phyloP scores from a whole-genome alignment of 352 stramenopile genomes.

The Globisporangium radiosum region DNA sequence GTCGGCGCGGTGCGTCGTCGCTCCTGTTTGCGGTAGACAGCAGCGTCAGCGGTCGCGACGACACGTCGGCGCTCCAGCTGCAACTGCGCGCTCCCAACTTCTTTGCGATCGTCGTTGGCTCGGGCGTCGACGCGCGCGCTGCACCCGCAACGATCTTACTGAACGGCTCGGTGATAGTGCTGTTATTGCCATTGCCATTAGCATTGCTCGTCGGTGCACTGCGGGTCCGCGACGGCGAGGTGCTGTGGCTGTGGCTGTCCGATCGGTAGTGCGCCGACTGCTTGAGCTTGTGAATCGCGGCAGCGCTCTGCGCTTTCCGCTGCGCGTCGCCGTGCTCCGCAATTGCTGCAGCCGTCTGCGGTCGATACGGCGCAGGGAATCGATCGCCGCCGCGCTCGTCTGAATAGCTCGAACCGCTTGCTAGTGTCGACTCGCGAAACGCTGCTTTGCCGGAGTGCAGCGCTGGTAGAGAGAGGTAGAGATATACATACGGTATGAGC shows the following conservation, averaged over 20 bases:
- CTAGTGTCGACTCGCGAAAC: slow-evolving; percentile 54
- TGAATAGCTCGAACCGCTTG: slow-evolving; percentile 16
- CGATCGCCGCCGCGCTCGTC: slow-evolving; percentile 47
- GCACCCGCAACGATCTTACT: slow-evolving; percentile 41
- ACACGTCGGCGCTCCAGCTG: slow-evolving; percentile 7
- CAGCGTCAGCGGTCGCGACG: background rate
- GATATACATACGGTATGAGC: background rate
- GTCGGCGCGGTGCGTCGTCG: slow-evolving; percentile 19
- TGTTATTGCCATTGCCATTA: no score
- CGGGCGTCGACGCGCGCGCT: background rate
- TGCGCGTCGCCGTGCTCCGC: slow-evolving; percentile 34
- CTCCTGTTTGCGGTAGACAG: background rate
- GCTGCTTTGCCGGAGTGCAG: slow-evolving; percentile 69
- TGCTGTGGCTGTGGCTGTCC: slow-evolving; percentile 13
- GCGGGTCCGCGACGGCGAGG: slow-evolving; percentile 16
- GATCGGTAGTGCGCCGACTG: slow-evolving; percentile 19
- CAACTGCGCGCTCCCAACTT: slow-evolving; percentile 4
- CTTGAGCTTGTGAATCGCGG: slow-evolving; percentile 60
- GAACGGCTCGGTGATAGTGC: slow-evolving; percentile 24
- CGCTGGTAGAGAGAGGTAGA: slow-evolving; percentile 20
- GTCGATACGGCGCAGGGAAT: slow-evolving; percentile 44
- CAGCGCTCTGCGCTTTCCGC: slow-evolving; percentile 67
- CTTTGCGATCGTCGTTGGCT: slow-evolving; percentile 3
- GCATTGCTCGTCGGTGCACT: background rate
- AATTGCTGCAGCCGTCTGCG: slow-evolving; percentile 11